phyloP scores from a whole-genome alignment of 306 rosid genomes.

The Quercus alba region DNA sequence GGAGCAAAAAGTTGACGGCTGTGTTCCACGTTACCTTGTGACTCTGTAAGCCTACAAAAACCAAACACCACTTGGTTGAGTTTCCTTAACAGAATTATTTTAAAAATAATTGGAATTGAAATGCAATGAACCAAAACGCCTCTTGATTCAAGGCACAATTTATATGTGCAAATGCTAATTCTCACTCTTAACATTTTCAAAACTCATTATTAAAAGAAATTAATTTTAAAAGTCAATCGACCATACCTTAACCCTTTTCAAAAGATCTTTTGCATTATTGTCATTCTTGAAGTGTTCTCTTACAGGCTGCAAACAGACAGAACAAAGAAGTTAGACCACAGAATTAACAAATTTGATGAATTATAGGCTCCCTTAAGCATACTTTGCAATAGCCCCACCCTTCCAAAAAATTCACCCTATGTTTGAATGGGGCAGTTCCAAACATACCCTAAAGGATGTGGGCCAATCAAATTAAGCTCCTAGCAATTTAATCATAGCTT shows the following conservation, averaged over 20 bases:
- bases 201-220: background rate
- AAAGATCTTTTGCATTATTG: slow-evolving; percentile 61
- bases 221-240: background rate
- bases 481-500: background rate
- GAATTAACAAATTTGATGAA: background rate
- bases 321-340: slow-evolving; percentile 10
- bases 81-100: background rate
- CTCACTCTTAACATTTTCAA: background rate
- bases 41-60: slow-evolving; percentile 38
- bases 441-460: background rate
- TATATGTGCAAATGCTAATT: background rate
- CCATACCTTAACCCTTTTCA: slow-evolving; percentile 70
- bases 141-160: background rate
- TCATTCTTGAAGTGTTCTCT: slow-evolving; percentile 71
- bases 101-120: no score
- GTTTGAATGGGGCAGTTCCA: background rate
- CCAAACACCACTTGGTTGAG: slow-evolving; percentile 2
- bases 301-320: slow-evolving; percentile 58
- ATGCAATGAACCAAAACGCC: background rate
- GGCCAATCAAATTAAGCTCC: background rate
- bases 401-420: no score
- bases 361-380: background rate
- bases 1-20: background rate
- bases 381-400: background rate
- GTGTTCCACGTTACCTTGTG: slow-evolving; percentile 25